A percentile compares a stretch with the other conserved stretches of the same genome.
Conservation (phyloP, 257 asterid species). For the Capsicum baccatum region DNA sequence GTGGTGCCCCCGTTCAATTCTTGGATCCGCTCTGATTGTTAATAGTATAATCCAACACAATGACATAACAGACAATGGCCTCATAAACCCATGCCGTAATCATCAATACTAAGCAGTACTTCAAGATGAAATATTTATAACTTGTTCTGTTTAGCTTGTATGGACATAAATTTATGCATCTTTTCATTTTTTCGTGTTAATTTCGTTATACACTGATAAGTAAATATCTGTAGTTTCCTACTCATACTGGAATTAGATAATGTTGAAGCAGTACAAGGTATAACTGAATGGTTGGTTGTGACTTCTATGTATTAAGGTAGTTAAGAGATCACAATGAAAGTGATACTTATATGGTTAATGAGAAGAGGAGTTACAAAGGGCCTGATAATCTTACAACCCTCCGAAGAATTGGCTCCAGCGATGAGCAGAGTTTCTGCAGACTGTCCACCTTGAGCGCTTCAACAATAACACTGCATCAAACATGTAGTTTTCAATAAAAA, state of each 20-base stretch:
- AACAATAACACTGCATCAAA: slow-evolving; percentile 84
- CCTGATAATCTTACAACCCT: slow-evolving; percentile 77
- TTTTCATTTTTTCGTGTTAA: not conserved
- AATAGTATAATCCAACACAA: not conserved
- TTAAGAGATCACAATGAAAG: not conserved
- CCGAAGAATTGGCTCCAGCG: slow-evolving; percentile 93
- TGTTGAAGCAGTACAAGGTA: not conserved
- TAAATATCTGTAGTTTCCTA: slow-evolving; percentile 4
- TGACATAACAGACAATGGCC: not conserved
- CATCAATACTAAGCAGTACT: not conserved
- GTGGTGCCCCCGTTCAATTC: too few relatives aligned
- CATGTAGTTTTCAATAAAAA: slow-evolving; percentile 31
- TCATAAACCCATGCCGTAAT: not conserved
- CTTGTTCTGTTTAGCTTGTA: not conserved
- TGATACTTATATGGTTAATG: not conserved
- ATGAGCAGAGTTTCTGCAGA: slow-evolving; percentile 93
- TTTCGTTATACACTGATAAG: not conserved
- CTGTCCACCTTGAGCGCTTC: slow-evolving; percentile 96
- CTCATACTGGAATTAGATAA: slow-evolving; percentile 13
- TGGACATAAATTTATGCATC: slow-evolving; percentile 13
- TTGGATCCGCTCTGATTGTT: too few relatives aligned
- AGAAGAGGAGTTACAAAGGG: slow-evolving; percentile 1
- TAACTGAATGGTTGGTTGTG: slow-evolving; percentile 7
- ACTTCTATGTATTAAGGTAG: not conserved
- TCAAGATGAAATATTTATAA: slow-evolving; percentile 4